These are phyloP conservation scores for Lathyrus oleraceus DNA, from an alignment of 306 rosid genomes.

Conservation along the genomic window DNA sequence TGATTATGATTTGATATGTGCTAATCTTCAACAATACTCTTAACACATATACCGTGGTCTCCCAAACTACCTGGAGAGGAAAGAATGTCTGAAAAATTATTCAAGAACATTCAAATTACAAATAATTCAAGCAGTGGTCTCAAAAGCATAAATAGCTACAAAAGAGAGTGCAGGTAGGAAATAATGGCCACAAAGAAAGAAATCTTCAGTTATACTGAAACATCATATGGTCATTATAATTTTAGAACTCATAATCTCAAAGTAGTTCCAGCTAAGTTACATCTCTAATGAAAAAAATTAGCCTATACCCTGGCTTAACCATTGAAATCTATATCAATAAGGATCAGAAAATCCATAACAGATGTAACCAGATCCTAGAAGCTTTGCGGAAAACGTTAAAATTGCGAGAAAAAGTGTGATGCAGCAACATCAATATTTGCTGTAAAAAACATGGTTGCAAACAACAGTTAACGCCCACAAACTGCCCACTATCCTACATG, in stretches of 20 bases:
- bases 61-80: too few relatives aligned
- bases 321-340: slow-evolving; percentile 8
- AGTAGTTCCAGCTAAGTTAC: slow-evolving; percentile 3
- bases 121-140: not conserved
- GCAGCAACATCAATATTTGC: not conserved
- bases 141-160: not conserved
- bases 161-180: not conserved
- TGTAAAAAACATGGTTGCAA: slow-evolving; percentile 3
- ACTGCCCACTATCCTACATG: not conserved
- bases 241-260: not conserved
- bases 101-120: slow-evolving; percentile 5
- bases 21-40: too few relatives aligned
- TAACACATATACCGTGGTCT: too few relatives aligned
- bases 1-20: too few relatives aligned
- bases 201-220: not conserved
- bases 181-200: slow-evolving; percentile 6
- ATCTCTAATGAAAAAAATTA: not conserved
- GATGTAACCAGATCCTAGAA: slow-evolving; percentile 1
- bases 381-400: not conserved
- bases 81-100: too few relatives aligned
- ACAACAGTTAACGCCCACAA: slow-evolving; percentile 9
- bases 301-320: not conserved
- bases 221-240: not conserved
- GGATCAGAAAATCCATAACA: slow-evolving; percentile 21
- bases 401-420: not conserved